Evolutionary conservation across 2,329 filamentous ascomycete species (phyloP).

Genomic region (Ampelomyces quisqualis): DNA sequence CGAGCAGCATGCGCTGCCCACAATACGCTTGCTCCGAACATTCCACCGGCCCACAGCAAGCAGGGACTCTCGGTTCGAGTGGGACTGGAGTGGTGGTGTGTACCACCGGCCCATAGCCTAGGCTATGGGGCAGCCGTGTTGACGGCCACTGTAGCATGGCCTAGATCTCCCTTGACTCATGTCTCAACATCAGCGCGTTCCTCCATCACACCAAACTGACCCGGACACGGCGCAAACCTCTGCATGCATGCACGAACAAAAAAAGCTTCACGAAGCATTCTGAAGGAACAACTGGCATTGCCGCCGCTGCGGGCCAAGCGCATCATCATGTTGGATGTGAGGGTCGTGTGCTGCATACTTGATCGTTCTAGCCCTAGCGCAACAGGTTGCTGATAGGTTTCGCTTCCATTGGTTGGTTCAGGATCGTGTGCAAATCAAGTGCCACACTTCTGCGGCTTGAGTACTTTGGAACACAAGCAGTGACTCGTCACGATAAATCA

Average conservation of each 20-base stretch:
- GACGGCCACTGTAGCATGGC: neutral
- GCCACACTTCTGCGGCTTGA: neutral
- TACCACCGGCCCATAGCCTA: conserved; percentile 1
- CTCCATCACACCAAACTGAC: no score
- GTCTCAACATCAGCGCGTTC: conserved; percentile 1
- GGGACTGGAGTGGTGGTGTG: neutral
- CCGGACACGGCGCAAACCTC: neutral
- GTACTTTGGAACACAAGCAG: neutral
- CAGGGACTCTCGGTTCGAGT: conserved; percentile 1
- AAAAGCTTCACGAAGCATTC: conserved; percentile 6
- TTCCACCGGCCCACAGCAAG: neutral
- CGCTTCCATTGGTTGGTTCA: neutral
- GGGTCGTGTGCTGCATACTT: neutral
- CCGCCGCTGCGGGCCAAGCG: conserved; percentile 4
- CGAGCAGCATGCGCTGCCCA: no score
- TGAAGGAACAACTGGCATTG: conserved; percentile 6
- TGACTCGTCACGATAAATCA: neutral
- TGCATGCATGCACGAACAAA: conserved; percentile 1
- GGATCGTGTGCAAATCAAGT: neutral
- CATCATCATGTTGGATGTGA: conserved; percentile 2
- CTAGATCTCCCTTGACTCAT: conserved; percentile 1
- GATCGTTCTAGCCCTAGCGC: neutral
- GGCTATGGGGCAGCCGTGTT: neutral
- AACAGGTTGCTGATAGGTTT: neutral
- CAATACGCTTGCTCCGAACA: neutral